These are phyloP conservation scores for Kwoniella dejecticola DNA, from an alignment of 768 basidiomycete species.

Conservation along the genomic window DNA sequence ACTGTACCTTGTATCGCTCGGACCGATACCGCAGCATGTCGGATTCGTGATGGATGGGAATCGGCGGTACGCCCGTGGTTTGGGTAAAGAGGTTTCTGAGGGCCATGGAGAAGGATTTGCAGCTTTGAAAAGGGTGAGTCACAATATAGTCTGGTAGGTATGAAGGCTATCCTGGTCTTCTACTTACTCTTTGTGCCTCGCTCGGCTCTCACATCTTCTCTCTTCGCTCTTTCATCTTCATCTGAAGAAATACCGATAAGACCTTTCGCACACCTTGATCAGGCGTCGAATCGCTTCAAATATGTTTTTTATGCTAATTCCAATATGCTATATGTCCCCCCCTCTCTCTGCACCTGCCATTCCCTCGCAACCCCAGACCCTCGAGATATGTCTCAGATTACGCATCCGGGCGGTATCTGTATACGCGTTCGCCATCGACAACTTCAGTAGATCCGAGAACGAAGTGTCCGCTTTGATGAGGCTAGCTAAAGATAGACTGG, in stretches of 20 bases:
- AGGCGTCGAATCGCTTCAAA: too few species aligned
- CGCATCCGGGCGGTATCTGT: constrained; percentile 79
- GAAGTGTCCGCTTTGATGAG: constrained; percentile 88
- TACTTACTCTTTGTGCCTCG: too few species aligned
- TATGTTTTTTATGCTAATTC: too few species aligned
- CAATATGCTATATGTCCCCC: too few species aligned
- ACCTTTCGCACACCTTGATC: too few species aligned
- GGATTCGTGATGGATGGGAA: constrained; percentile 99
- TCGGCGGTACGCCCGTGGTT: constrained; percentile 71
- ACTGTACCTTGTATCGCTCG: constrained; percentile 70
- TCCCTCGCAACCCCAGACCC: too few species aligned
- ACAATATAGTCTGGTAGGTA: background rate
- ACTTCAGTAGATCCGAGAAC: constrained; percentile 81
- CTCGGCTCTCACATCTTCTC: too few species aligned
- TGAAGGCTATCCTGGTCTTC: too few species aligned
- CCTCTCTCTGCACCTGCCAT: too few species aligned
- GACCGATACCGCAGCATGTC: constrained; percentile 84
- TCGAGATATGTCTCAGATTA: constrained; percentile 82
- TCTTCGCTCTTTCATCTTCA: background rate
- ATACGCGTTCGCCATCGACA: constrained; percentile 98
- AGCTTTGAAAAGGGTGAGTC: constrained; percentile 72
- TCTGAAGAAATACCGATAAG: too few species aligned
- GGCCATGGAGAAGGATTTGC: constrained; percentile 86
- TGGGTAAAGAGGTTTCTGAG: constrained; percentile 66
- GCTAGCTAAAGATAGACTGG: constrained; percentile 74